phyloP scores from a whole-genome alignment of 164 flowering plant genomes.

The Malania oleifera region DNA sequence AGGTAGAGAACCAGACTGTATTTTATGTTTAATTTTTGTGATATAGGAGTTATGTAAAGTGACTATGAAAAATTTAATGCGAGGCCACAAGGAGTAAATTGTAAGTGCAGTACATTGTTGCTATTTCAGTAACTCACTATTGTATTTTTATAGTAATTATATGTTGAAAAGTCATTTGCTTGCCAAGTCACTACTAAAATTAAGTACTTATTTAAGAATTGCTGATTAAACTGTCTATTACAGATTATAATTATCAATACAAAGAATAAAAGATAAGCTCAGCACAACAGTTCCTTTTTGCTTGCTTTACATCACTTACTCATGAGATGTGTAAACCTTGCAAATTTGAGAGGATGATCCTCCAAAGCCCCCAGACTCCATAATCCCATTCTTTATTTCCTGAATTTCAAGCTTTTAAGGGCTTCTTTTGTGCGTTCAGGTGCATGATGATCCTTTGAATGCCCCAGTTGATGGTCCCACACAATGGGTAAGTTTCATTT shows the following conservation, averaged over 20 bases:
- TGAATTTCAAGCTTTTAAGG: conserved; percentile 14
- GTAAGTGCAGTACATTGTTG: neutral
- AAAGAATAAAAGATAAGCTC: too few relatives aligned
- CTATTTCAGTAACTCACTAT: neutral
- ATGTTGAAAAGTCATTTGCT: neutral
- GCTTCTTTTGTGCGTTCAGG: conserved; percentile 36
- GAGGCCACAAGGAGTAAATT: neutral
- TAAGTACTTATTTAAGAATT: neutral
- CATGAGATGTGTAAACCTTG: too few relatives aligned
- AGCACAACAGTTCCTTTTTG: too few relatives aligned
- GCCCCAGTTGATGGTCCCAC: conserved; percentile 99
- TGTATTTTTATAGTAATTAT: neutral
- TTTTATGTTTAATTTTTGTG: too few relatives aligned
- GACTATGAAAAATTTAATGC: neutral
- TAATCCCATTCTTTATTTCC: neutral
- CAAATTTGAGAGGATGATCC: neutral
- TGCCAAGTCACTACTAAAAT: neutral
- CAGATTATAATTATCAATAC: too few relatives aligned
- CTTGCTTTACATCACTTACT: too few relatives aligned
- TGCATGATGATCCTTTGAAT: conserved; percentile 84
- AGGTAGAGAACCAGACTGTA: conserved; percentile 40
- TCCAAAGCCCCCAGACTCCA: neutral
- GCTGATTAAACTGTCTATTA: too few relatives aligned
- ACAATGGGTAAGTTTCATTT: conserved; percentile 74
- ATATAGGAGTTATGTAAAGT: too few relatives aligned